phyloP scores from a whole-genome alignment of 495 filamentous ascomycete species.

The Recurvomyces mirabilis region DNA sequence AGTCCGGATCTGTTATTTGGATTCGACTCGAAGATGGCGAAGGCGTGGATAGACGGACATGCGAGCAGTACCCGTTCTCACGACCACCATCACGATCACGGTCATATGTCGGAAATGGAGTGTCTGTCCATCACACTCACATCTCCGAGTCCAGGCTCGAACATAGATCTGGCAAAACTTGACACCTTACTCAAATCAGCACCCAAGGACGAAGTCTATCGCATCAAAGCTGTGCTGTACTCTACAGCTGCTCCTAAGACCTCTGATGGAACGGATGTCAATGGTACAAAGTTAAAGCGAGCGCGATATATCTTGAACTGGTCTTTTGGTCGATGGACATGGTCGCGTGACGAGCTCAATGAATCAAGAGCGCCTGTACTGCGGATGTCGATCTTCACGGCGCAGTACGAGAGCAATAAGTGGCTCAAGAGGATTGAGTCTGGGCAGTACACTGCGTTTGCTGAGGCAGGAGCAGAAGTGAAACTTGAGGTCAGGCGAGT shows the following conservation, averaged over 20 bases:
- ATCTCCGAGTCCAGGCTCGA: constrained; percentile 25
- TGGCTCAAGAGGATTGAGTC: constrained; percentile 77
- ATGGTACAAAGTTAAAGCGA: constrained; percentile 12
- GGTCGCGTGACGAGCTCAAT: constrained; percentile 43
- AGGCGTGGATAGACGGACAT: constrained; percentile 36
- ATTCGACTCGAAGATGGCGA: constrained; percentile 69
- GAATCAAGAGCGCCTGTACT: constrained; percentile 37
- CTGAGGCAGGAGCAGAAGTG: neutral
- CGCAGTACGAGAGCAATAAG: constrained; percentile 70
- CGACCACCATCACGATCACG: constrained; percentile 53
- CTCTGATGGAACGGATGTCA: constrained; percentile 38
- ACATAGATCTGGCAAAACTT: constrained; percentile 55
- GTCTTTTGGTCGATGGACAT: constrained; percentile 94
- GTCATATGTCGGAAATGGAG: constrained; percentile 42
- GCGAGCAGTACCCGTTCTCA: constrained; percentile 23
- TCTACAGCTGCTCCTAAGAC: constrained; percentile 43
- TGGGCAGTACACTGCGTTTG: constrained; percentile 12
- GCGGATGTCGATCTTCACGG: constrained; percentile 75
- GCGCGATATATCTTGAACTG: constrained; percentile 80
- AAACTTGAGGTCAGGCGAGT: constrained; percentile 10
- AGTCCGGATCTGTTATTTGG: constrained; percentile 70
- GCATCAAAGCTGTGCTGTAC: constrained; percentile 82
- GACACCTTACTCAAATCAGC: constrained; percentile 54
- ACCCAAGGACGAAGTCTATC: constrained; percentile 84
- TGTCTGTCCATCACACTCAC: constrained; percentile 57